phyloP scores from a whole-genome alignment of 768 basidiomycete genomes.

The Paxillus ammoniavirescens region DNA sequence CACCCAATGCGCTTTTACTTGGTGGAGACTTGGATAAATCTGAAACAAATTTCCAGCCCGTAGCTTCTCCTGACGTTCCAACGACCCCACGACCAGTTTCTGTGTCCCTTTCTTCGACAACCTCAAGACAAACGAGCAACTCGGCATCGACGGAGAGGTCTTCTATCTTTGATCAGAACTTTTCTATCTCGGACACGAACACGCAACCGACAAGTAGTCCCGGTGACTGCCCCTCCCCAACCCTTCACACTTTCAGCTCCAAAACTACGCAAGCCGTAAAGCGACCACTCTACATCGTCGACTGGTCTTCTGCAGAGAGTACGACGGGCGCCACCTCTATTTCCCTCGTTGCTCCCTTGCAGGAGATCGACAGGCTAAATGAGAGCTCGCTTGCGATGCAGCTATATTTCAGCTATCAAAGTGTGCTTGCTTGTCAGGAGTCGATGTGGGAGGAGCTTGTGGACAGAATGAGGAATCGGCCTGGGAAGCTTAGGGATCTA shows the following conservation, averaged over 20 bases:
- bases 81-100: slow-evolving; percentile 39
- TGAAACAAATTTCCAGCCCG: slow-evolving; percentile 18
- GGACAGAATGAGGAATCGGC: slow-evolving; percentile 57
- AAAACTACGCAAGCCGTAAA: slow-evolving; percentile 11
- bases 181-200: slow-evolving; percentile 25
- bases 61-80: slow-evolving; percentile 11
- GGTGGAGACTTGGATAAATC: slow-evolving; percentile 25
- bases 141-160: slow-evolving; percentile 34
- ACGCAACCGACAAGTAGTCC: slow-evolving; percentile 20
- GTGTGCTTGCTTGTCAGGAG: slow-evolving; percentile 64
- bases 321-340: slow-evolving; percentile 35
- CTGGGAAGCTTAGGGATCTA: slow-evolving; percentile 49
- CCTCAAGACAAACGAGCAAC: slow-evolving; percentile 34
- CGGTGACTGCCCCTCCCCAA: slow-evolving; percentile 21
- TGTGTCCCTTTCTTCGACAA: slow-evolving; percentile 51
- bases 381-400: slow-evolving; percentile 72
- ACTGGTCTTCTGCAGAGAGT: slow-evolving; percentile 45
- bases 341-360: slow-evolving; percentile 36
- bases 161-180: slow-evolving; percentile 28
- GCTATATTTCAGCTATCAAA: slow-evolving; percentile 60
- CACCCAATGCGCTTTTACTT: slow-evolving; percentile 22
- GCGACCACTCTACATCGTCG: slow-evolving; percentile 41
- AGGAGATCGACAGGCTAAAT: slow-evolving; percentile 45
- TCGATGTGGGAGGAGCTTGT: slow-evolving; percentile 77
- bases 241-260: slow-evolving; percentile 4